A percentile compares a stretch with the other conserved stretches of the same genome.
These are phyloP conservation scores for Erigeron canadensis DNA, from an alignment of 129 eudicot genomes.

Conservation along the genomic window DNA sequence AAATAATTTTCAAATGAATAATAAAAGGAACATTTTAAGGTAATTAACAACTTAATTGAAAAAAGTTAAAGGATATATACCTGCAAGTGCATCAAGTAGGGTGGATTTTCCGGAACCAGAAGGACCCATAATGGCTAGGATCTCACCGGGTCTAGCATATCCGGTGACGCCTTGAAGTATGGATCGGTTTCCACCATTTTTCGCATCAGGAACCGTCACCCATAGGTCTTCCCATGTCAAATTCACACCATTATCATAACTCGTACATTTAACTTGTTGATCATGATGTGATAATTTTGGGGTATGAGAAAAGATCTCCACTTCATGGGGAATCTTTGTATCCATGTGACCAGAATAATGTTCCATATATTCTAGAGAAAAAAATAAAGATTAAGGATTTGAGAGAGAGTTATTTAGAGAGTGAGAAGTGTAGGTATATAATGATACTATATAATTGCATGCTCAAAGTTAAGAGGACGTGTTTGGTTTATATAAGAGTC, in stretches of 20 bases:
- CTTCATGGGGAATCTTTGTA: conserved; percentile 18
- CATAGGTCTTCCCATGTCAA: conserved; percentile 54
- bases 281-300: conserved; percentile 10
- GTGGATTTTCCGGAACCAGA: conserved; percentile 66
- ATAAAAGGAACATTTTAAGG: too few relatives aligned
- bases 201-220: conserved; percentile 42
- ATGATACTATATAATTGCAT: not conserved
- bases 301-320: conserved; percentile 21
- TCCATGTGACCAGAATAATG: conserved; percentile 1
- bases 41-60: too few relatives aligned
- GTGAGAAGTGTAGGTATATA: not conserved
- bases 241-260: conserved; percentile 24
- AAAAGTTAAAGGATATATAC: too few relatives aligned
- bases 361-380: conserved; percentile 22
- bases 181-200: conserved; percentile 31
- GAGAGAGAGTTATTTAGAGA: not conserved
- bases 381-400: not conserved
- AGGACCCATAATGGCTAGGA: conserved; percentile 70
- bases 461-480: not conserved
- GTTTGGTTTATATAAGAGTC: conserved; percentile 12
- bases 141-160: conserved; percentile 52
- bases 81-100: conserved; percentile 62
- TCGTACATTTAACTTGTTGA: not conserved
- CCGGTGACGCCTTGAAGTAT: conserved; percentile 47
- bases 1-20: too few relatives aligned